Evolutionary conservation across 768 basidiomycete genomes (phyloP), one percentile per base, ranked within the genome.

Genomic region (Mycena rosella): DNA sequence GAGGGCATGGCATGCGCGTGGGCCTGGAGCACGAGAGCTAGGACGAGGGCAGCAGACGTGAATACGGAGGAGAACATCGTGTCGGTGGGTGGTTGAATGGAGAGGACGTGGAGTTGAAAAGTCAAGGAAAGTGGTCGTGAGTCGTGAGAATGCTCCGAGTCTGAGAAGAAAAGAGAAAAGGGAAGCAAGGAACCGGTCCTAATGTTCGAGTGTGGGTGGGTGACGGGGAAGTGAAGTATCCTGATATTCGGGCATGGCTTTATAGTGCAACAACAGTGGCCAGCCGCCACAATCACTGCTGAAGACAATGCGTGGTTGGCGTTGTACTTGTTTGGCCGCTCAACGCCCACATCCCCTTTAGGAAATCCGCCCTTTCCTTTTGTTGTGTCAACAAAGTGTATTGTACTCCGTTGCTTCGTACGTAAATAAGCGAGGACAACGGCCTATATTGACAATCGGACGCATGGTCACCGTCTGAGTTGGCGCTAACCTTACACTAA

Each of bases 171-270:
- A 24, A 40, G n/a, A 22, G 24, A 44, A 42, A 40, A 40, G 38
- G 17, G 5, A n/a, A n/a, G 26, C 32, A 58, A 69, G 68, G 63
- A 69, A 64, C 67, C 67, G 57, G 67, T 69, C 67, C 67, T 69
- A 34, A n/a, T 26, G 62, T 18, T 32, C 3, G 48, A 29, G 44
- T n/a, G n/a, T n/a, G 36, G 27, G 32, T 40, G 38, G 38, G 52
- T 18, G 54, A 30, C 26, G n/a, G 55, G 55, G 36, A 27, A 56
- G 34, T 57, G 45, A n/a, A 14, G 38, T 9, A 10, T 10, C 38
- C 5, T 5, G 9, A 14, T 3, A 5, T 9, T 22, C 24, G 14
- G 14, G 42, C 58, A 45, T 54, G 51, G 51, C 65, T 66, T 66
- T 66, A 65, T 65, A 65, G 53, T 32, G 27, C 32, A 9, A n/a